phyloP scores from a whole-genome alignment of 169 alveolate species.

The Plasmodium gaboni region DNA sequence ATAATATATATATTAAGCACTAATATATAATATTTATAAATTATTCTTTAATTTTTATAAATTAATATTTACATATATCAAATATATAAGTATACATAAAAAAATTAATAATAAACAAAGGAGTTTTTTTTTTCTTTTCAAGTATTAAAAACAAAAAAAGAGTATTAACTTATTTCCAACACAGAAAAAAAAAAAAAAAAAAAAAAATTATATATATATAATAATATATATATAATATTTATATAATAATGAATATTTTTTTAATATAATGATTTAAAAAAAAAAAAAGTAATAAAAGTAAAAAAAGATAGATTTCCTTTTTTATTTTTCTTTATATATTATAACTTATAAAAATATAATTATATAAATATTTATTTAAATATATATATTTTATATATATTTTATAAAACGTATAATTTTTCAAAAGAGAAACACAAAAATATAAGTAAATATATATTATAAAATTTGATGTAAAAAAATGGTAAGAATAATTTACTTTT shows the following conservation, averaged over 20 bases:
- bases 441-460: neutral
- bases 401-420: neutral
- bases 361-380: too few species aligned
- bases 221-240: neutral
- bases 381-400: too few species aligned
- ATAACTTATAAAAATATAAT: too few species aligned
- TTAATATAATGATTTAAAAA: neutral
- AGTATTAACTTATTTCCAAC: neutral
- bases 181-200: conserved; percentile 1
- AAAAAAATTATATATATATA: neutral
- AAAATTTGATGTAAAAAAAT: neutral
- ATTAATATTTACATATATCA: too few species aligned
- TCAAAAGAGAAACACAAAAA: neutral
- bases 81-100: neutral
- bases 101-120: neutral
- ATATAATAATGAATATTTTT: neutral
- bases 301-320: neutral
- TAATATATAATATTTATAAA: too few species aligned
- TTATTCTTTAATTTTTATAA: too few species aligned
- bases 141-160: neutral
- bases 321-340: neutral
- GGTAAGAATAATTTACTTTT: neutral
- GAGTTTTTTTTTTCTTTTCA: neutral
- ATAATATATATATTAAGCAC: too few species aligned
- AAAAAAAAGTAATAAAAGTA: neutral